Base-by-base conservation (phyloP, 2,329 filamentous ascomycete species). In the Gremmenia infestans region DNA sequence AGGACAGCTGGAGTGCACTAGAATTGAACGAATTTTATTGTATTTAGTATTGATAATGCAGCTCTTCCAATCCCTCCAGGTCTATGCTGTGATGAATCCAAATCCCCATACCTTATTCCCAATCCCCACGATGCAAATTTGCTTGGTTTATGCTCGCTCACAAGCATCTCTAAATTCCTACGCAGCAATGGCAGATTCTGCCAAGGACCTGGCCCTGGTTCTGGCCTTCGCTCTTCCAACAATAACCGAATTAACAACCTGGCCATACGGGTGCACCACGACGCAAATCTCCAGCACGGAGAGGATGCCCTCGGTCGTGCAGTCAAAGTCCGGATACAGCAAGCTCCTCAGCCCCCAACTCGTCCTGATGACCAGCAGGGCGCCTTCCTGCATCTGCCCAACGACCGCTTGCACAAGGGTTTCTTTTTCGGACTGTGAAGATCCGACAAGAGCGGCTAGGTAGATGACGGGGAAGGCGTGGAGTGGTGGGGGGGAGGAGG, bases 191-290 rank as follows among this genome's bases (percentile, higher is more conserved):
- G 28, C 28, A 32, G 28, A 32, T 32, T 12, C 9, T 9, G 28
- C 28, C 28, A 32, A 32, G 9, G 45, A 19, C 19, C 25, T 17
- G 35, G 40, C 25, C 9, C 25, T 52, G 7, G 3, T 11, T 14
- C 42, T 51, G 17, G 46, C 5, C 53, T 23, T 65, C 3, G 67
- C 66, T 17, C 56, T 59, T 9, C 63, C 71, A 28, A 80, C 67
- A 48, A 79, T 69, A 2, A 78, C 72, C 6, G 76, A 78, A 58
- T 81, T 81, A 3, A 81, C 76, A 2, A 80, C 73, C 48, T 74
- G 67, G 1, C 72, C 74, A 63, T 75, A 77, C 1, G 78, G 78
- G 63, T 80, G 76, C 39, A 79, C 70, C 6, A 74, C 73, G 0
- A 73, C 64, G 22, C 75, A 68, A 0, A 75, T 64, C 50, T 78